Conservation (phyloP, 129 eudicot species). For the Helichrysum umbraculigerum region DNA sequence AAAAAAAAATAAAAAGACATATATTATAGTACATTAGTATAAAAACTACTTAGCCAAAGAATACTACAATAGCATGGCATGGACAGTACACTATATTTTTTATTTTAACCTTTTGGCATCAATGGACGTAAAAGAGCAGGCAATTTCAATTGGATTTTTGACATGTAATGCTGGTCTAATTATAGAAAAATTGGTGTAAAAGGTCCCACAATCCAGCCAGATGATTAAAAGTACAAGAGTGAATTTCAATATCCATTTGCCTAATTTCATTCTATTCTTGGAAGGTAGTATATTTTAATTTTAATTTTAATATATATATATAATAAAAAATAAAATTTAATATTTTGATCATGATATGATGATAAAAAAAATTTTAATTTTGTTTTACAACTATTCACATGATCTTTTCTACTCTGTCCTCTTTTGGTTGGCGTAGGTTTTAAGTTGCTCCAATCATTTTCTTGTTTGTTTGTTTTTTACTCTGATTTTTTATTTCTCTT, state of each 20-base stretch:
- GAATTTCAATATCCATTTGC: slow-evolving; percentile 36
- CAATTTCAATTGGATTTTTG: slow-evolving; percentile 34
- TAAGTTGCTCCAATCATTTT: slow-evolving; percentile 43
- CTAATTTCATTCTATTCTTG: slow-evolving; percentile 22
- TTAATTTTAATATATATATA: neutral
- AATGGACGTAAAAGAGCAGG: slow-evolving; percentile 25
- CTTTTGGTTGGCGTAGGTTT: slow-evolving; percentile 36
- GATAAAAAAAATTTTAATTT: slow-evolving; percentile 19
- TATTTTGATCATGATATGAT: slow-evolving; percentile 14
- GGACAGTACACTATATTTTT: slow-evolving; percentile 7
- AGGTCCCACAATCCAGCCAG: slow-evolving; percentile 30
- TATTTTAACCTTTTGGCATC: slow-evolving; percentile 33
- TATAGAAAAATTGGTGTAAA: slow-evolving; percentile 28
- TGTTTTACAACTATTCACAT: slow-evolving; percentile 26
- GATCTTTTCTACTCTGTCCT: slow-evolving; percentile 24
- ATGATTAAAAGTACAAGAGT: slow-evolving; percentile 15
- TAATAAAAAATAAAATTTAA: neutral
- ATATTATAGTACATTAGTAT: too few species aligned
- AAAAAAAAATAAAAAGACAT: neutral
- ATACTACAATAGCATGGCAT: slow-evolving; percentile 15
- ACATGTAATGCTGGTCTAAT: slow-evolving; percentile 36
- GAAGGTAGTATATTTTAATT: neutral
- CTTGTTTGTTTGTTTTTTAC: slow-evolving; percentile 18
- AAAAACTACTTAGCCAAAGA: slow-evolving; percentile 19
- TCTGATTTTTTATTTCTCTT: slow-evolving; percentile 2